A percentile compares a stretch with the other conserved stretches of the same genome.
phyloP scores from a whole-genome alignment of 2,329 filamentous ascomycete genomes.

The Zasmidium angulare region DNA sequence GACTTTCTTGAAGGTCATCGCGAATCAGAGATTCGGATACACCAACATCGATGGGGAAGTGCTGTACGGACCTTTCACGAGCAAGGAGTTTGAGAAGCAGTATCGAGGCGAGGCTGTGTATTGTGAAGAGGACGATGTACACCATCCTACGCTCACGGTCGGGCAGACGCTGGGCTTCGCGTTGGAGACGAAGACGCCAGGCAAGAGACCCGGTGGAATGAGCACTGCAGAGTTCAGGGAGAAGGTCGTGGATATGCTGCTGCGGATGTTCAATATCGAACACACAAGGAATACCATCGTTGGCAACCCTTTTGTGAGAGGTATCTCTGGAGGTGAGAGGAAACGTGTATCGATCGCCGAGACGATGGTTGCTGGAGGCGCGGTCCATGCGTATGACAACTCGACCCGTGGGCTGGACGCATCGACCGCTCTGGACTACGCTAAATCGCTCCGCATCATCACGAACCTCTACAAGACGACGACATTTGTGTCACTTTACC shows the following conservation, averaged over 20 bases:
- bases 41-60: constrained; percentile 69
- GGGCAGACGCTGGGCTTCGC: constrained; percentile 85
- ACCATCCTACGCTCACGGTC: constrained; percentile 82
- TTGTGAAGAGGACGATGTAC: constrained; percentile 82
- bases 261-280: constrained; percentile 93
- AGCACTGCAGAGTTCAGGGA: constrained; percentile 74
- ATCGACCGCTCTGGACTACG: constrained; percentile 51
- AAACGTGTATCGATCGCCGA: constrained; percentile 52
- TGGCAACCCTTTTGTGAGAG: constrained; percentile 76
- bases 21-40: constrained; percentile 59
- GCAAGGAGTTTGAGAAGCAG: constrained; percentile 65
- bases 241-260: constrained; percentile 68
- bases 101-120: constrained; percentile 84
- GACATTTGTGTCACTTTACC: constrained; percentile 83
- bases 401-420: constrained; percentile 50
- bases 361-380: constrained; percentile 46
- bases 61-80: constrained; percentile 63
- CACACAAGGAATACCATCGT: constrained; percentile 84
- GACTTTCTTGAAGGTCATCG: constrained; percentile 55
- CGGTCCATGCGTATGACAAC: constrained; percentile 47
- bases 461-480: constrained; percentile 82
- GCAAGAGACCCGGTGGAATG: constrained; percentile 73
- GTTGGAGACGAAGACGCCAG: constrained; percentile 78
- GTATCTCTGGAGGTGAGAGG: constrained; percentile 58
- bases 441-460: constrained; percentile 54